Conservation (phyloP, 2,329 filamentous ascomycete species). For the Bimuria novae-zelandiae region DNA sequence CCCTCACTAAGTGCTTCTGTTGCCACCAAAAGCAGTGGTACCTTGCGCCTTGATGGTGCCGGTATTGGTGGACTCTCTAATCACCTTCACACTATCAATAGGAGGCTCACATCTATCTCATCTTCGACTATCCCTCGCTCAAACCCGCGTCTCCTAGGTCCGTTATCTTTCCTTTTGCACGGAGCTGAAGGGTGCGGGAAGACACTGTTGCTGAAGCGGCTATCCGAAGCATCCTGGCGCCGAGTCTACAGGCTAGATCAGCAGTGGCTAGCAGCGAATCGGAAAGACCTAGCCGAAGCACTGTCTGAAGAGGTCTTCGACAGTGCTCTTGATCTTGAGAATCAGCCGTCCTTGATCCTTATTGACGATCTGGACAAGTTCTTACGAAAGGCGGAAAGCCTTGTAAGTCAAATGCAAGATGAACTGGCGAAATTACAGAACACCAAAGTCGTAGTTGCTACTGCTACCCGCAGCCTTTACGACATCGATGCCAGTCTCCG, state of each 20-base stretch:
- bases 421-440: conserved; percentile 58
- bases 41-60: conserved; percentile 44
- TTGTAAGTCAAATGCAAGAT: conserved; percentile 27
- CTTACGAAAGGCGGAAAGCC: conserved; percentile 36
- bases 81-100: conserved; percentile 69
- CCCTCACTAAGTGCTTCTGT: neutral
- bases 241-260: conserved; percentile 66
- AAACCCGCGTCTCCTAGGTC: conserved; percentile 38
- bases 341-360: conserved; percentile 76
- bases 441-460: conserved; percentile 71
- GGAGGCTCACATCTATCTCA: conserved; percentile 57
- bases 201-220: conserved; percentile 69
- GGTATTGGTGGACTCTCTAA: conserved; percentile 70
- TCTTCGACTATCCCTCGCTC: conserved; percentile 17
- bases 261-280: conserved; percentile 43
- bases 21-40: neutral
- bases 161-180: conserved; percentile 71
- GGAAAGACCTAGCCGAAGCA: conserved; percentile 54
- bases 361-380: conserved; percentile 79
- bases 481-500: conserved; percentile 74
- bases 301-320: conserved; percentile 69
- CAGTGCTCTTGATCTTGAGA: conserved; percentile 64
- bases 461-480: conserved; percentile 72
- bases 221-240: conserved; percentile 71
- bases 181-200: conserved; percentile 87